phyloP scores from a whole-genome alignment of 306 rosid genomes.

The Benincasa hispida region DNA sequence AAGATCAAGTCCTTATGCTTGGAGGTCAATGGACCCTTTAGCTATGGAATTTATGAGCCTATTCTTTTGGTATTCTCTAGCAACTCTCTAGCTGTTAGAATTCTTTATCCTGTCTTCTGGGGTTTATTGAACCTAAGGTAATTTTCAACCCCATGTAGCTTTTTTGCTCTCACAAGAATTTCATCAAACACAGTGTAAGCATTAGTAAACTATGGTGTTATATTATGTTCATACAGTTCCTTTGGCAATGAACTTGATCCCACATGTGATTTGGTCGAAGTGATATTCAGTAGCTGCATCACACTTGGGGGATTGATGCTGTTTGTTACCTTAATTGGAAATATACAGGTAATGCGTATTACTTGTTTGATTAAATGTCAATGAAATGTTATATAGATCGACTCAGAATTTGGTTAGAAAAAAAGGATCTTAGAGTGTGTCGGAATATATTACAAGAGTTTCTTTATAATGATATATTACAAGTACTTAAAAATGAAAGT shows the following conservation, averaged over 20 bases:
- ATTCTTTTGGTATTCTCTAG: slow-evolving; percentile 95
- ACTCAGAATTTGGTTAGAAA: background rate
- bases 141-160: background rate
- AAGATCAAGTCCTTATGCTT: slow-evolving; percentile 51
- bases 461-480: too few species aligned
- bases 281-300: slow-evolving; percentile 68
- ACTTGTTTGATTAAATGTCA: too few species aligned
- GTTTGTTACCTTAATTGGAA: slow-evolving; percentile 86
- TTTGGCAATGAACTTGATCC: slow-evolving; percentile 97
- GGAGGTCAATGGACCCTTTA: slow-evolving; percentile 58
- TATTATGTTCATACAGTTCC: background rate
- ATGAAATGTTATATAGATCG: too few species aligned
- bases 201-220: background rate
- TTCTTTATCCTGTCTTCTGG: slow-evolving; percentile 95
- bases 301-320: slow-evolving; percentile 74
- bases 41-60: slow-evolving; percentile 80
- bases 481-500: too few species aligned
- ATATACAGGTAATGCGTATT: slow-evolving; percentile 54
- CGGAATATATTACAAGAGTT: too few species aligned
- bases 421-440: background rate
- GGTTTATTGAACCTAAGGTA: slow-evolving; percentile 95
- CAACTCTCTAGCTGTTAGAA: slow-evolving; percentile 65
- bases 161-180: background rate
- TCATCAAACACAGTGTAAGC: background rate
- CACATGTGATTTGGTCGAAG: slow-evolving; percentile 87